Evolutionary conservation across 2,329 filamentous ascomycete genomes (phyloP).

Genomic region (Botryotinia narcissicola): DNA sequence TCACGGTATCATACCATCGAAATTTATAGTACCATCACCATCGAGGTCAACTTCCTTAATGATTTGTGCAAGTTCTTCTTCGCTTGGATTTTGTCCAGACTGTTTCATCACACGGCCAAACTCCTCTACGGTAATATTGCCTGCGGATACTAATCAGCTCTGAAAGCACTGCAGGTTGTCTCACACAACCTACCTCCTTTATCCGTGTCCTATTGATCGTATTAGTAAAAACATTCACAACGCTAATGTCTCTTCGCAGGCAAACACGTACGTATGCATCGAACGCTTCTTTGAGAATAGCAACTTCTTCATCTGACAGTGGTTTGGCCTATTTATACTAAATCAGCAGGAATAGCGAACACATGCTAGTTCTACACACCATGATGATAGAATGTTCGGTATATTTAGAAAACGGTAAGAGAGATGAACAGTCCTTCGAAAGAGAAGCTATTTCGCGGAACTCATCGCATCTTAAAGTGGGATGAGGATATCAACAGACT

Average conservation of each 20-base stretch:
- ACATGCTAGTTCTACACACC: background rate
- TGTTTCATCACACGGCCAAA: conserved; percentile 23
- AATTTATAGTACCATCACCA: conserved; percentile 64
- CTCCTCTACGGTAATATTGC: conserved; percentile 22
- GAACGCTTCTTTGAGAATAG: conserved; percentile 19
- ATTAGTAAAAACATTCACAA: background rate
- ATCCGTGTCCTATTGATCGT: conserved; percentile 16
- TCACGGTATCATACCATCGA: conserved; percentile 47
- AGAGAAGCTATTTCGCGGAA: background rate
- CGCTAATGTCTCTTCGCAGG: too few relatives aligned
- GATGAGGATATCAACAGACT: background rate
- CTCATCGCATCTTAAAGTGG: background rate
- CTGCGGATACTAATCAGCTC: background rate
- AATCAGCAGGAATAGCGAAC: background rate
- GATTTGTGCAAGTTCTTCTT: conserved; percentile 59
- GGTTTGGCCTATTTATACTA: conserved; percentile 14
- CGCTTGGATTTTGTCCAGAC: conserved; percentile 12
- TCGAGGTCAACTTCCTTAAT: conserved; percentile 65
- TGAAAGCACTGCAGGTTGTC: background rate
- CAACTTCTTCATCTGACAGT: conserved; percentile 17
- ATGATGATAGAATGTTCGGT: background rate
- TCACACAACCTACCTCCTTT: conserved; percentile 13
- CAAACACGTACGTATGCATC: conserved; percentile 19
- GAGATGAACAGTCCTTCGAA: background rate
- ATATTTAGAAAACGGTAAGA: background rate